A percentile compares a stretch with the other conserved stretches of the same genome.
These are phyloP conservation scores for Pinus taeda DNA, from an alignment of 75 land plant genomes.

Conservation along the genomic window DNA sequence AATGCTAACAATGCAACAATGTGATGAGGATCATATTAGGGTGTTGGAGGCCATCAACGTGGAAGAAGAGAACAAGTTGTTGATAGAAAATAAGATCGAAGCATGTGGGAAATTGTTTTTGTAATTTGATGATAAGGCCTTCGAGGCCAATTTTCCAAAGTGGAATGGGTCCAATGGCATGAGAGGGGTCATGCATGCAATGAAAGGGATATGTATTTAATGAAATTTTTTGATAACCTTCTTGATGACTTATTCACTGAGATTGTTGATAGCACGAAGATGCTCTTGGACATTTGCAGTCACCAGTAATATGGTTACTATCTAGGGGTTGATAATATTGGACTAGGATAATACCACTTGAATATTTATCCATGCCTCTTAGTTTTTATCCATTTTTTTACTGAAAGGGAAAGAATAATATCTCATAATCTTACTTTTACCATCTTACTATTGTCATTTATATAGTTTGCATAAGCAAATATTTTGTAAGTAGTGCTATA, in stretches of 20 bases:
- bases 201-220: slow-evolving; percentile 44
- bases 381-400: no score
- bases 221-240: slow-evolving; percentile 31
- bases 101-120: slow-evolving; percentile 1
- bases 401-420: no score
- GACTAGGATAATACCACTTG: neutral
- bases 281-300: slow-evolving; percentile 59
- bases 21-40: slow-evolving; percentile 20
- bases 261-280: slow-evolving; percentile 69
- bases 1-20: slow-evolving; percentile 23
- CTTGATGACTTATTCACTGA: slow-evolving; percentile 78
- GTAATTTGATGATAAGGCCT: slow-evolving; percentile 19
- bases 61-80: slow-evolving; percentile 50
- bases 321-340: no score
- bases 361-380: no score
- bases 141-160: slow-evolving; percentile 10
- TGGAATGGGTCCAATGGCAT: slow-evolving; percentile 47
- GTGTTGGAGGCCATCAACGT: slow-evolving; percentile 27
- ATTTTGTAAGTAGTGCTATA: no score
- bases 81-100: slow-evolving; percentile 34
- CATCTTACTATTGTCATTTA: no score
- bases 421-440: no score
- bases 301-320: slow-evolving; percentile 12
- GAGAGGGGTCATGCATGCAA: slow-evolving; percentile 55
- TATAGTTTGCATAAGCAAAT: no score